Evolutionary conservation across 2,329 filamentous ascomycete genomes (phyloP).

Genomic region (Rasamsonia emersonii): DNA sequence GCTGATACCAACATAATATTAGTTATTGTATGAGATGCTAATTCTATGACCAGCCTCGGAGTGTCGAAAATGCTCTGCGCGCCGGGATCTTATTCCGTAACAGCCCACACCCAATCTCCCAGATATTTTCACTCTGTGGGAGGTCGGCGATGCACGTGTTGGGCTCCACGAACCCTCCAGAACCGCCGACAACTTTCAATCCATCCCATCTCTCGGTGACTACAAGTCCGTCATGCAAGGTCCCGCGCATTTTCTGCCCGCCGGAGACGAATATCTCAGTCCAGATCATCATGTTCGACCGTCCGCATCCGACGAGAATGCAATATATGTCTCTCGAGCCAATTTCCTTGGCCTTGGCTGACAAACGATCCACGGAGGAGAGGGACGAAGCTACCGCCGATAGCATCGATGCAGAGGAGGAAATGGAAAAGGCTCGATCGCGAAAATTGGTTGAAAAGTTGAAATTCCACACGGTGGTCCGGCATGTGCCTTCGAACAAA

Average conservation of each 20-base stretch:
- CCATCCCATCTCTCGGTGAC: conserved; percentile 61
- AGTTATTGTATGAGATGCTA: background rate
- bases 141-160: conserved; percentile 76
- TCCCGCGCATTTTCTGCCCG: conserved; percentile 67
- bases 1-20: background rate
- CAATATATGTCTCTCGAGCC: conserved; percentile 90
- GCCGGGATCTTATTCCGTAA: conserved; percentile 75
- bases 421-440: conserved; percentile 56
- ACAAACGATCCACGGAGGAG: conserved; percentile 47
- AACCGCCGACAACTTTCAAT: conserved; percentile 46
- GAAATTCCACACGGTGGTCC: conserved; percentile 75
- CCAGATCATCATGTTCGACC: conserved; percentile 82
- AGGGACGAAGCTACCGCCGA: conserved; percentile 32
- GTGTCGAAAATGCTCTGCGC: conserved; percentile 80
- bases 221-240: conserved; percentile 39
- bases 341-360: conserved; percentile 75
- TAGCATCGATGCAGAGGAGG: conserved; percentile 63
- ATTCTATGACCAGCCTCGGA: conserved; percentile 48
- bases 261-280: conserved; percentile 59
- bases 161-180: conserved; percentile 64
- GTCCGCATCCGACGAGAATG: conserved; percentile 79
- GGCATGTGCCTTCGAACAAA: conserved; percentile 67
- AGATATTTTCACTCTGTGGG: conserved; percentile 78
- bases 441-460: conserved; percentile 72
- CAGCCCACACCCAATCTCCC: conserved; percentile 67